Evolutionary conservation across 73 alveolate species (phyloP).

Genomic region (Tetrahymena thermophila): DNA sequence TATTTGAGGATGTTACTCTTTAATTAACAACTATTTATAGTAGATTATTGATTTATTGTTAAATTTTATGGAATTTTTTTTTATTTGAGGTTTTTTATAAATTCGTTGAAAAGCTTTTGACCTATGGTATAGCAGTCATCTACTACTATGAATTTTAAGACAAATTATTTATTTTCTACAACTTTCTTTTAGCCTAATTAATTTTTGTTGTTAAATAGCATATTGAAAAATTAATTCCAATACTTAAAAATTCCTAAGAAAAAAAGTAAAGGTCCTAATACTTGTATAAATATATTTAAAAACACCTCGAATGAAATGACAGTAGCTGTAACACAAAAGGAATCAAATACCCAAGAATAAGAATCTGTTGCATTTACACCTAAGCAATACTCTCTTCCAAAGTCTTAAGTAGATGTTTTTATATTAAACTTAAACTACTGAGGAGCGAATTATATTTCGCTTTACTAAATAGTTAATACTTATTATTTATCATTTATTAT

Average conservation of each 20-base stretch:
- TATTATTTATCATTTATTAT: background rate
- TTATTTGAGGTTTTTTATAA: background rate
- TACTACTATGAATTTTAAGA: background rate
- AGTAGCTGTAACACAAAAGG: background rate
- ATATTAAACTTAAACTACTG: background rate
- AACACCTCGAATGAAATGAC: background rate
- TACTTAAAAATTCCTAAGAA: background rate
- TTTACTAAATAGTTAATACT: background rate
- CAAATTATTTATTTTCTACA: background rate
- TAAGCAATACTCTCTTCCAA: background rate
- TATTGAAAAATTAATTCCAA: background rate
- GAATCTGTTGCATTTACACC: background rate
- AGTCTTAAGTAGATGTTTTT: background rate
- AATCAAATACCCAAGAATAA: background rate
- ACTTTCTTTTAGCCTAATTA: background rate
- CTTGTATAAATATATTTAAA: background rate
- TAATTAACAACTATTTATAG: background rate
- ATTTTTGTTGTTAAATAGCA: background rate
- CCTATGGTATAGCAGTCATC: background rate
- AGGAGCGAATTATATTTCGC: background rate
- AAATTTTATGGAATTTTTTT: background rate
- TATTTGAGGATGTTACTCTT: background rate
- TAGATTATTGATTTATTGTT: background rate
- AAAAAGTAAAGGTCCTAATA: background rate
- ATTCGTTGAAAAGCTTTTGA: background rate